Evolutionary conservation across 2,329 filamentous ascomycete species (phyloP).

Genomic region (Peltaster fructicola): DNA sequence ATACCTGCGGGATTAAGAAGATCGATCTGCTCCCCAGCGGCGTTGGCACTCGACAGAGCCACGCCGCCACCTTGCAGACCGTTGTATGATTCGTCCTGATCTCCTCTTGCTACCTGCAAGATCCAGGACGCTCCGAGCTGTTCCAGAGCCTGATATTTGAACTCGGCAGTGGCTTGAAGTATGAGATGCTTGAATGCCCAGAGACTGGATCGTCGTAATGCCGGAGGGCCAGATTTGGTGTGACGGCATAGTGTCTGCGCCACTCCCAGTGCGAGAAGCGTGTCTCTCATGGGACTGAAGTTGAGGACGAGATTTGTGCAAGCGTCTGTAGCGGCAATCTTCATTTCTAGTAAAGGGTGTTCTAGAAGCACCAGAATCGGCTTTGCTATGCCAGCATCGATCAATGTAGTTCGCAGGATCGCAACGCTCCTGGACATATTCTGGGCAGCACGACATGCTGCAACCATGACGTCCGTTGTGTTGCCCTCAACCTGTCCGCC

Average conservation of each 20-base stretch:
- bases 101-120: conserved; percentile 53
- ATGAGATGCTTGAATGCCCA: conserved; percentile 92
- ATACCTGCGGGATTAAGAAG: conserved; percentile 34
- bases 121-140: conserved; percentile 67
- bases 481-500: conserved; percentile 47
- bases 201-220: conserved; percentile 65
- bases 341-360: conserved; percentile 59
- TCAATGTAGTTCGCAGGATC: conserved; percentile 66
- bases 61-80: conserved; percentile 30
- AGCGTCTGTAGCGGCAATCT: conserved; percentile 69
- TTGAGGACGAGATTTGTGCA: conserved; percentile 75
- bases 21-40: conserved; percentile 42
- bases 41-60: conserved; percentile 31
- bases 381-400: conserved; percentile 65
- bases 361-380: conserved; percentile 61
- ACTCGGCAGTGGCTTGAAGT: conserved; percentile 47
- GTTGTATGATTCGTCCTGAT: conserved; percentile 23
- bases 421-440: conserved; percentile 73
- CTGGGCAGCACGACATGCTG: conserved; percentile 66
- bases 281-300: conserved; percentile 79
- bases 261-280: conserved; percentile 55
- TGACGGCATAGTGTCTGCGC: conserved; percentile 66
- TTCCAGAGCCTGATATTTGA: conserved; percentile 63
- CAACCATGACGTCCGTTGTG: conserved; percentile 58
- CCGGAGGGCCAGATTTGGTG: conserved; percentile 63